Base-by-base conservation (phyloP, 2,329 filamentous ascomycete genomes). In the Xylaria sp. region DNA sequence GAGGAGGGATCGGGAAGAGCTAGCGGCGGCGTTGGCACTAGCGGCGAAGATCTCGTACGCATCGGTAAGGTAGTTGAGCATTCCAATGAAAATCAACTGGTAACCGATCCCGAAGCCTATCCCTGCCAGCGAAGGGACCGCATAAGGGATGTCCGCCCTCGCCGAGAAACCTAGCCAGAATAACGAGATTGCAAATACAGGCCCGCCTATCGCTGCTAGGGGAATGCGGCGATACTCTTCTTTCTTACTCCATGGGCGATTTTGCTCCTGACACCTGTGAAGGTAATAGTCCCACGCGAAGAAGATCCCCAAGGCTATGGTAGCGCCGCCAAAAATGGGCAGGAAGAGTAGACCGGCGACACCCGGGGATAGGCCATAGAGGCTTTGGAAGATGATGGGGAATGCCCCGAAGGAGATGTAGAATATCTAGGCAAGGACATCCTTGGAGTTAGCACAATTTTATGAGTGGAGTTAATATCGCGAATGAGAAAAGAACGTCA, bases 361-460 rank as follows among this genome's bases (percentile, higher is more conserved):
- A 21, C 91, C 90, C 0, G 89, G 83, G 2, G 84, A 87, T 68
- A 93, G 87, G 34, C 82, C 81, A 77, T 93, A 93, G 3, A 89
- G 76, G 27, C 80, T 76, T 70, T 86, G 81, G 78, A 93, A 94
- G 70, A 93, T 91, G 68, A 90, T 84, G 1, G 89, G 89, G 77
- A 90, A 94, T 2, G 91, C 90, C 77, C 93, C 89, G 73, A 95
- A 93, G 75, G 89, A 93, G 80, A 94, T 92, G 83, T 88, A 87
- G 75, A 87, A 87, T 72, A 87, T 86, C 68, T 72, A 65, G 12
- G 12, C 6, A 12, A 45, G 34, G 7, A 19, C 4, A 7, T 14
- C 11, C n/a, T 19, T 4, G 17, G 51, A 56, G 60, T 68, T 4
- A 65, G 68, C 34, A 30, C 34, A 27, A 4, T 27, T 27, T 27